Evolutionary conservation across 208 protist species (phyloP).

Genomic region (Trypanosoma platydactyli): DNA sequence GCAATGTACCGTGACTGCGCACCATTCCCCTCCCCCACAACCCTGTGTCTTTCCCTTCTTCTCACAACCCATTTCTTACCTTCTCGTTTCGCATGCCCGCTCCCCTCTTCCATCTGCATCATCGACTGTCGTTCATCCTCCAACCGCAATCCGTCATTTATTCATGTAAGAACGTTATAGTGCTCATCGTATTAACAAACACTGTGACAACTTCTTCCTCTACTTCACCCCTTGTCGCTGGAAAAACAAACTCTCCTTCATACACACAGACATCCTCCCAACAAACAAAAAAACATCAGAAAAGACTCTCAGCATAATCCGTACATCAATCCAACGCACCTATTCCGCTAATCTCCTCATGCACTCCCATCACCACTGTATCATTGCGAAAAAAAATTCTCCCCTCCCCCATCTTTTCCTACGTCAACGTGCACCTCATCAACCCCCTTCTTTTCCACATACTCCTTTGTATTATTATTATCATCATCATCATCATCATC

Average conservation of each 20-base stretch:
- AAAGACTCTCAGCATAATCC: neutral
- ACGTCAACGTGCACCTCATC: too few species aligned
- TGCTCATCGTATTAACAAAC: too few species aligned
- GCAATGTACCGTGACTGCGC: neutral
- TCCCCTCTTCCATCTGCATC: too few species aligned
- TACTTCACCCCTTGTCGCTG: neutral
- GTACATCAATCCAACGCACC: constrained; percentile 9
- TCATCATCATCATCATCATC: constrained; percentile 23
- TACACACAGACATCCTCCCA: neutral
- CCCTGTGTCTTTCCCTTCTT: neutral
- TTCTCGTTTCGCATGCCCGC: too few species aligned
- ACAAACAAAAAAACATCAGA: constrained; percentile 7
- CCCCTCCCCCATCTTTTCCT: too few species aligned
- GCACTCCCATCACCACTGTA: too few species aligned
- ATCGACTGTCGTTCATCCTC: too few species aligned
- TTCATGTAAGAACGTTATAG: too few species aligned
- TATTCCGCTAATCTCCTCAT: neutral
- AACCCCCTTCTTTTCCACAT: neutral
- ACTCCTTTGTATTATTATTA: neutral
- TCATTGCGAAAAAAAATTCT: too few species aligned
- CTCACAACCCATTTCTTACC: neutral
- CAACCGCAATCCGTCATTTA: too few species aligned
- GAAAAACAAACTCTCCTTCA: constrained; percentile 7
- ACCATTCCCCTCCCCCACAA: neutral
- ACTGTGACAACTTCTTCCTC: too few species aligned